Base-by-base conservation (phyloP, 495 filamentous ascomycete species). In the Penicillium mononematosum region DNA sequence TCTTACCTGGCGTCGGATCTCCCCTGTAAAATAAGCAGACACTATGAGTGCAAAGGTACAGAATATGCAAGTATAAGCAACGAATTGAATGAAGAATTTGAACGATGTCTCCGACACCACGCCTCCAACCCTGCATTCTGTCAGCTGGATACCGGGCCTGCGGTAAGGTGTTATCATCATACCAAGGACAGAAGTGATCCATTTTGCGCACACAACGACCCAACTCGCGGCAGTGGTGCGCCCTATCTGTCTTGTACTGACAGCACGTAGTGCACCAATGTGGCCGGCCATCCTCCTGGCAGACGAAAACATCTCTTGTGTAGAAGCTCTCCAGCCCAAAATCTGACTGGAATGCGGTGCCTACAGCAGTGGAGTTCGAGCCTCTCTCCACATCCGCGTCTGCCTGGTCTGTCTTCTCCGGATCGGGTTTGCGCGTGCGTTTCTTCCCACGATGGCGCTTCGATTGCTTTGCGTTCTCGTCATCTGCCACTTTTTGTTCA, bases 111-210 rank as follows among this genome's bases (percentile, higher is more conserved):
- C 92, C 0, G 85, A 88, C 10, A 97, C 85, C 50, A 95, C 85
- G 17, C 92, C 92, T 22, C 92, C 92, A 50, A 95, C 92, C 91
- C 85, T 70, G 42, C 47, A 14, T 34, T 10, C 45, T 44, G 55
- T 75, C 43, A 72, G 64, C 46, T 7, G 51, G 5, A 17, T 19
- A 27, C 27, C 3, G 16, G 19, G 39, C 9, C 4, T 16, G 0
- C 6, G 1, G 27, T n/a, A 19, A 24, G 3, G 4, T 12, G 14
- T 17, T 29, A 19, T 7, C 12, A 29, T 43, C 50, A 20, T 75
- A 86, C 86, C 92, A 97, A 1, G 92, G 92, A 69, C 92, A 97
- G 63, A 90, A 96, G 68, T 97, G 92, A 61, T 97, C 92, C 88
- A 96, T 93, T 62, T 90, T 93, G 31, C 77, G 75, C 29, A 93